These are phyloP conservation scores for Chenopodium berlandieri DNA, from an alignment of 148 eudicot species.

Conservation along the genomic window DNA sequence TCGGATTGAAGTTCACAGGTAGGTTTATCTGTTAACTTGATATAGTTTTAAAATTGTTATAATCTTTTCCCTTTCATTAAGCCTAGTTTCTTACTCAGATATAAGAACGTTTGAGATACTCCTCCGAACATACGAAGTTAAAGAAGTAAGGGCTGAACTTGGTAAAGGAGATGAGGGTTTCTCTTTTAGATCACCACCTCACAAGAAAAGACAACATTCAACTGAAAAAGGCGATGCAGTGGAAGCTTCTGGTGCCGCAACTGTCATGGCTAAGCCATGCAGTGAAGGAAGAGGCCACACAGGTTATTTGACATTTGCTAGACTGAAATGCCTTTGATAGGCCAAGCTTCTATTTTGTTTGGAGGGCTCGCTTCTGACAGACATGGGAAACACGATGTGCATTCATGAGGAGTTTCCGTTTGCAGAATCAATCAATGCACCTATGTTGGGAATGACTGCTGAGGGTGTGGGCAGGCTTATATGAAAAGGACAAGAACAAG, in stretches of 20 bases:
- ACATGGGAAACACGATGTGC: not conserved
- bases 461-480: not conserved
- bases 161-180: constrained; percentile 38
- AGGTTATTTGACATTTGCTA: constrained; percentile 91
- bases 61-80: not conserved
- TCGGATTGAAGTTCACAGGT: constrained; percentile 63
- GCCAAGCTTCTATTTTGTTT: not conserved
- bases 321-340: constrained; percentile 46
- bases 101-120: constrained; percentile 90
- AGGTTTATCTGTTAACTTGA: constrained; percentile 1
- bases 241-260: constrained; percentile 41
- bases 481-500: not conserved
- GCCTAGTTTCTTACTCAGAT: constrained; percentile 35
- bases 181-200: constrained; percentile 41
- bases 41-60: not conserved
- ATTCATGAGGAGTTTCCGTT: not conserved
- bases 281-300: constrained; percentile 86
- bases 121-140: constrained; percentile 70
- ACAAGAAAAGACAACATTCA: constrained; percentile 67
- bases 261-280: constrained; percentile 64
- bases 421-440: not conserved
- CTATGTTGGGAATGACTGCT: not conserved
- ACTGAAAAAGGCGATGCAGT: constrained; percentile 33
- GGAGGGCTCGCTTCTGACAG: not conserved
- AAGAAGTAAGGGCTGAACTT: constrained; percentile 48